Evolutionary conservation across 345 rosid species (phyloP).

Genomic region (Dipteronia sinensis): DNA sequence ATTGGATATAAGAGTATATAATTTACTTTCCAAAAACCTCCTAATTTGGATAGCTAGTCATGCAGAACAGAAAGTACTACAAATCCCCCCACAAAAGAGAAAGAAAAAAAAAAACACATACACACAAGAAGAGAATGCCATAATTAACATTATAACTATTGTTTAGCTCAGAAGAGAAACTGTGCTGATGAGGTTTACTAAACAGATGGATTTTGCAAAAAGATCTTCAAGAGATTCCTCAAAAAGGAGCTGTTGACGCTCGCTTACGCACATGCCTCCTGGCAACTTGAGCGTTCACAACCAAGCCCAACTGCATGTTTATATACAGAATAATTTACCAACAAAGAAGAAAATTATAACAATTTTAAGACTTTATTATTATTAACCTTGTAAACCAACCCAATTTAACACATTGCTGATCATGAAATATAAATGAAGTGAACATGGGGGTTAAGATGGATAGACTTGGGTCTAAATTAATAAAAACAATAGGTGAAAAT

Average conservation of each 20-base stretch:
- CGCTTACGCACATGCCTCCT: constrained; percentile 51
- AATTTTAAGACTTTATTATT: too few species aligned
- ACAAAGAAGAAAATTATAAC: constrained; percentile 16
- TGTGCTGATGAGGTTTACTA: background rate
- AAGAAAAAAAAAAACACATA: too few species aligned
- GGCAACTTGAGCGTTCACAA: constrained; percentile 48
- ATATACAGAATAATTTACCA: background rate
- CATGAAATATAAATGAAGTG: too few species aligned
- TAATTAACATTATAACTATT: too few species aligned
- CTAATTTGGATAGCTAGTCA: background rate
- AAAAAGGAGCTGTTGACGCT: constrained; percentile 78
- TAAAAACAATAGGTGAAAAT: too few species aligned
- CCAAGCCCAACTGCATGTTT: constrained; percentile 47
- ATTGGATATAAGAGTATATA: too few species aligned
- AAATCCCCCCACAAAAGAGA: too few species aligned
- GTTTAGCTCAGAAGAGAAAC: background rate
- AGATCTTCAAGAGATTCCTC: constrained; percentile 27
- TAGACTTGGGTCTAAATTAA: too few species aligned
- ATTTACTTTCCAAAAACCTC: background rate
- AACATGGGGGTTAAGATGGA: too few species aligned
- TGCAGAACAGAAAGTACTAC: background rate
- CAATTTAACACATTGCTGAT: background rate
- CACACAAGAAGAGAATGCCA: too few species aligned
- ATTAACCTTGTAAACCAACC: background rate
- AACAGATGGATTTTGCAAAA: too few species aligned